Base-by-base conservation (phyloP, 805 yeast genomes). In the Sungouiella blattae region DNA sequence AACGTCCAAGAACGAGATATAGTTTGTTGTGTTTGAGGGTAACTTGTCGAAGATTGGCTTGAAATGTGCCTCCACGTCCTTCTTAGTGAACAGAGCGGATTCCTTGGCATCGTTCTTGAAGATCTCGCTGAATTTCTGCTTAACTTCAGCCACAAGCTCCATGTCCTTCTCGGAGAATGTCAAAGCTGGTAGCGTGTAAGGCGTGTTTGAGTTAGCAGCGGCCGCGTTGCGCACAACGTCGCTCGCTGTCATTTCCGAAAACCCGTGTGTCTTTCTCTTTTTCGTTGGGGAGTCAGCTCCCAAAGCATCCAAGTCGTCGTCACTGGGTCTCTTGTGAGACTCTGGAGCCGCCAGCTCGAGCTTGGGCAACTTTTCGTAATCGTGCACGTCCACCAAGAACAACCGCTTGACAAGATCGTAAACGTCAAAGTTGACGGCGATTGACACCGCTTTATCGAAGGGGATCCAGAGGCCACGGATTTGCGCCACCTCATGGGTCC, bases 121-220 rank as follows among this genome's bases (percentile, higher is more conserved):
- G 6, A 64, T 50, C 23, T 61, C 65, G 26, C 64, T 48, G 35
- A 59, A 57, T 33, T 53, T 55, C 32, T 47, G 39, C 45, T 63
- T 67, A 16, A 63, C 49, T 11, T 62, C 67, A 23, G 61, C 49
- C 5, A 53, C 46, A 16, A 58, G 35, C 5, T 62, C 67, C 3
- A 46, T 49, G 11, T 63, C 55, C 11, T 53, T 60, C 14, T 57
- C 50, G 11, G 60, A 46, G 11, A 75, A 30, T 8, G 32, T 28
- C 34, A 33, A 47, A 12, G 83, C 82, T 21, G 67, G 69, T 30
- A 77, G 48, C 0, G 82, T 60, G 49, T 57, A 71, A 3, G 78
- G 78, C 18, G 60, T 53, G 44, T 70, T 67, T 23, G 75, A 64
- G 40, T 73, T 73, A 8, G 33, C 18, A 3, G 47, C 37, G 11